Conservation (phyloP, 306 rosid genomes). For the Rosa rugosa region DNA sequence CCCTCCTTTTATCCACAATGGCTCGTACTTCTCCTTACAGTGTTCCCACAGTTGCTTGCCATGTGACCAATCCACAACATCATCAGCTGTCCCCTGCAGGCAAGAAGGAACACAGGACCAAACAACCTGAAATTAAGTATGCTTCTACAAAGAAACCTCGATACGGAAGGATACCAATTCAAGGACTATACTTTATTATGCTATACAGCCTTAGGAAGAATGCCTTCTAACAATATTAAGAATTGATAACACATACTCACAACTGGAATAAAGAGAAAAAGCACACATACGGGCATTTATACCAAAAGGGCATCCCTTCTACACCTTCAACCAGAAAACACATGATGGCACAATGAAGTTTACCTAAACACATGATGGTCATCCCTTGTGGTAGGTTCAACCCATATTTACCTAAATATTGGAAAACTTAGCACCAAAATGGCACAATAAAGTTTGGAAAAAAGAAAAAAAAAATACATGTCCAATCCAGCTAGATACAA, state of each 20-base stretch:
- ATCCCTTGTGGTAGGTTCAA: no score
- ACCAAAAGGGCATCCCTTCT: slow-evolving; percentile 7
- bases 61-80: slow-evolving; percentile 93
- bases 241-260: neutral
- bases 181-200: neutral
- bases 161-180: slow-evolving; percentile 5
- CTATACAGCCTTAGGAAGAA: neutral
- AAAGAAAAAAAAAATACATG: no score
- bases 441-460: neutral
- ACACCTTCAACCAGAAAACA: slow-evolving; percentile 7
- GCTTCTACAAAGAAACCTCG: slow-evolving; percentile 19
- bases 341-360: neutral
- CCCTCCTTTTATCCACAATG: slow-evolving; percentile 95
- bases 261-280: slow-evolving; percentile 4
- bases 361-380: no score
- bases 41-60: slow-evolving; percentile 95
- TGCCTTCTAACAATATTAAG: neutral
- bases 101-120: slow-evolving; percentile 25
- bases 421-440: neutral
- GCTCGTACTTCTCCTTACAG: slow-evolving; percentile 92
- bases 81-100: slow-evolving; percentile 78
- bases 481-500: neutral
- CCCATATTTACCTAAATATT: neutral
- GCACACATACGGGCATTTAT: slow-evolving; percentile 11
- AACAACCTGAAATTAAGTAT: slow-evolving; percentile 22